These are phyloP conservation scores for Camelina hispida DNA, from an alignment of 345 rosid genomes.

Conservation along the genomic window DNA sequence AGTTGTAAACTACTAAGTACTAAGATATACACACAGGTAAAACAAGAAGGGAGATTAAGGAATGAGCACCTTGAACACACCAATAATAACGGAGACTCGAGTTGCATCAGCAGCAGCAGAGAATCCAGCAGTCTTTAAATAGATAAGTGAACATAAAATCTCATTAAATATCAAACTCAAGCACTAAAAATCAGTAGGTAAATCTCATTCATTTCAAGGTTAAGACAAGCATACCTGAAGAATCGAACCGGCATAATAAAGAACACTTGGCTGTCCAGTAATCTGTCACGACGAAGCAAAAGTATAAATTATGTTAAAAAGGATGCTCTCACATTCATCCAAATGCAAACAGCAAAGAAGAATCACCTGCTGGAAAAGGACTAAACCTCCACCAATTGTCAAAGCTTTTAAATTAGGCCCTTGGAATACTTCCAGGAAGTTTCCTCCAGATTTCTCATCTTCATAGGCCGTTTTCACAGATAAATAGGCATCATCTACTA, in stretches of 20 bases:
- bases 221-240: conserved; percentile 67
- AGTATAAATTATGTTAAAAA: conserved; percentile 10
- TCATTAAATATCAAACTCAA: conserved; percentile 6
- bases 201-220: conserved; percentile 19
- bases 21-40: neutral
- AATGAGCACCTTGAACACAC: conserved; percentile 75
- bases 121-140: conserved; percentile 84
- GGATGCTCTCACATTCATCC: conserved; percentile 7
- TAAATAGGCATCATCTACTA: conserved; percentile 70
- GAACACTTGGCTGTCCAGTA: conserved; percentile 98
- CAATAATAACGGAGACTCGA: conserved; percentile 86
- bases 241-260: conserved; percentile 92
- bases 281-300: conserved; percentile 59
- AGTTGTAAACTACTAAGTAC: too few relatives aligned
- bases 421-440: conserved; percentile 81
- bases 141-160: conserved; percentile 19
- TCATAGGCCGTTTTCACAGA: conserved; percentile 69
- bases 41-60: neutral
- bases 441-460: conserved; percentile 70
- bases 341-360: conserved; percentile 28
- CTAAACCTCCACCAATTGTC: conserved; percentile 91
- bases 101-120: conserved; percentile 99
- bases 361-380: conserved; percentile 92
- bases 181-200: neutral
- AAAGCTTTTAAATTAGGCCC: conserved; percentile 93